phyloP scores from a whole-genome alignment of 2,329 filamentous ascomycete genomes.

The Epichloe gansuensis region DNA sequence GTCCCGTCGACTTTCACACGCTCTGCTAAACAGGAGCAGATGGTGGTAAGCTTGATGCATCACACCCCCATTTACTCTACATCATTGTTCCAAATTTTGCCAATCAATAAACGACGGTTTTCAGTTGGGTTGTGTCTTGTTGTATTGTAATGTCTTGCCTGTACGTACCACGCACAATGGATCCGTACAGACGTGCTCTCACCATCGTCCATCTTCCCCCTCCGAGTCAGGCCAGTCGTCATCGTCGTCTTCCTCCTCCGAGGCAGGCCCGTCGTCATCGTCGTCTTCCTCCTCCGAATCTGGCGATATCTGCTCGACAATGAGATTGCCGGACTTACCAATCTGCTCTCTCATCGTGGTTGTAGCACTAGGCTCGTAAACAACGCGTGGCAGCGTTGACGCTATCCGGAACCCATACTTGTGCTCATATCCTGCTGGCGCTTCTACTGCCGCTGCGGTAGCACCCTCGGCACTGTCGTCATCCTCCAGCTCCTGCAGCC shows the following conservation, averaged over 20 bases:
- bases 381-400: constrained; percentile 70
- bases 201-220: constrained; percentile 13
- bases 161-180: not conserved
- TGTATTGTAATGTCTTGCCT: not conserved
- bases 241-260: constrained; percentile 23
- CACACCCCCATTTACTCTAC: too few relatives aligned
- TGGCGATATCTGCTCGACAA: constrained; percentile 55
- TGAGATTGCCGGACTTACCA: constrained; percentile 73
- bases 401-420: constrained; percentile 78
- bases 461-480: not conserved
- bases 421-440: constrained; percentile 49
- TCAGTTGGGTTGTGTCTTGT: too few relatives aligned
- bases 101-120: too few relatives aligned
- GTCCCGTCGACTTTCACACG: too few relatives aligned
- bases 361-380: constrained; percentile 57
- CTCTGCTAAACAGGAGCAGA: too few relatives aligned
- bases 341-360: constrained; percentile 61
- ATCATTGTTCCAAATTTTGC: too few relatives aligned
- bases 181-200: not conserved
- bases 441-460: not conserved
- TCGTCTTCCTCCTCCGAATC: constrained; percentile 25
- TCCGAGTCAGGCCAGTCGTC: constrained; percentile 5
- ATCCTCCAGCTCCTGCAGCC: constrained; percentile 46
- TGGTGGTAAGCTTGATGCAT: too few relatives aligned
- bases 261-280: constrained; percentile 11